phyloP scores from a whole-genome alignment of 116 monocot genomes.

The Iris pallida region DNA sequence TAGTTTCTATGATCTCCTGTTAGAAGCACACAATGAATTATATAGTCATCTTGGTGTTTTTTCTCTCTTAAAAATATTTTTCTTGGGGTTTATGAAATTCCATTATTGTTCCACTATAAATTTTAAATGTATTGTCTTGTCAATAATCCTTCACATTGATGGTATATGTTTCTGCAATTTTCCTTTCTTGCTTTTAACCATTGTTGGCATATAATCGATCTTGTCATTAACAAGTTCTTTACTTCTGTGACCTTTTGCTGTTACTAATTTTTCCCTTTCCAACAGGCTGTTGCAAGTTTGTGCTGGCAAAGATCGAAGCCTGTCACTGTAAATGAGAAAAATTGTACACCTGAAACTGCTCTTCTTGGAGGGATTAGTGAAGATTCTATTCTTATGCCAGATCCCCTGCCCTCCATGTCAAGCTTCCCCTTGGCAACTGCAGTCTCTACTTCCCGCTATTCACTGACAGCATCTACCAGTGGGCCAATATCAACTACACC shows the following conservation, averaged over 20 bases:
- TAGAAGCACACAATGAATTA: too few relatives aligned
- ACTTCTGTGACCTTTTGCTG: not conserved
- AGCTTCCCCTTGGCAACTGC: slow-evolving; percentile 14
- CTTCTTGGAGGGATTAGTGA: slow-evolving; percentile 75
- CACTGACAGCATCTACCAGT: slow-evolving; percentile 24
- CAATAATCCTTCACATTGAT: too few relatives aligned
- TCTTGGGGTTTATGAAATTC: too few relatives aligned
- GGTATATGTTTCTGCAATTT: too few relatives aligned
- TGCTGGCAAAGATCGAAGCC: slow-evolving; percentile 97
- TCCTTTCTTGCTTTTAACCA: too few relatives aligned
- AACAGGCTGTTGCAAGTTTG: slow-evolving; percentile 77
- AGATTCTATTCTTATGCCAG: slow-evolving; percentile 93
- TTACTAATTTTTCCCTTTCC: slow-evolving; percentile 4
- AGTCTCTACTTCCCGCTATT: slow-evolving; percentile 32
- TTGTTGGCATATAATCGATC: too few relatives aligned
- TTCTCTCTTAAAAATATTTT: too few relatives aligned
- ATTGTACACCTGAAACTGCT: slow-evolving; percentile 67
- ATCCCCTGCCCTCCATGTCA: slow-evolving; percentile 69
- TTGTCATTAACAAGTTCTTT: too few relatives aligned
- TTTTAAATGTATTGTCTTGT: too few relatives aligned
- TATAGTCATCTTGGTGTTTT: too few relatives aligned
- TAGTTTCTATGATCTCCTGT: too few relatives aligned
- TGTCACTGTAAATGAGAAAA: slow-evolving; percentile 63
- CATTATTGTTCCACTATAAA: too few relatives aligned
- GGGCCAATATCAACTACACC: slow-evolving; percentile 23